A percentile compares a stretch with the other conserved stretches of the same genome.
phyloP scores from a whole-genome alignment of 2,329 filamentous ascomycete genomes.

The Fusarium proliferatum region DNA sequence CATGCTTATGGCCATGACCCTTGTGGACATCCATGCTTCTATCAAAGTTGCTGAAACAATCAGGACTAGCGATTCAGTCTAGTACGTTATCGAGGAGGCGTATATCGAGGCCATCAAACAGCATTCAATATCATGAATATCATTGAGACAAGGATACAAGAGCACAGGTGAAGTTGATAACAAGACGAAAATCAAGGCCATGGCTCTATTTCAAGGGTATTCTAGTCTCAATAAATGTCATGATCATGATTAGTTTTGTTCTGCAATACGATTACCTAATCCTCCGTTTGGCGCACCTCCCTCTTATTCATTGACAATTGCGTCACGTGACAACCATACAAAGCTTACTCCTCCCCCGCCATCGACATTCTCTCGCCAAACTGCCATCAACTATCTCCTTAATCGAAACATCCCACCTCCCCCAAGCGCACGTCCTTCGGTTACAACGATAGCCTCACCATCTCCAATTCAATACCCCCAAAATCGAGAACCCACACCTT shows the following conservation, averaged over 20 bases:
- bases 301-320: background rate
- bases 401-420: conserved; percentile 52
- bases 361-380: conserved; percentile 45
- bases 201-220: background rate
- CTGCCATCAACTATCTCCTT: conserved; percentile 45
- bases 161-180: background rate
- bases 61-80: conserved; percentile 26
- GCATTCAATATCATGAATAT: background rate
- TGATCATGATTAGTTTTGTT: background rate
- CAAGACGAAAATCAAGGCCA: background rate
- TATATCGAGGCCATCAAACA: conserved; percentile 21
- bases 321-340: conserved; percentile 31
- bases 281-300: conserved; percentile 2
- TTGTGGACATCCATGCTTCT: conserved; percentile 32
- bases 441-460: conserved; percentile 54
- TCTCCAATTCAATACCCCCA: conserved; percentile 42
- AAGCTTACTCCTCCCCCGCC: conserved; percentile 44
- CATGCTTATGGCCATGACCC: conserved; percentile 24
- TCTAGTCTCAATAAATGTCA: background rate
- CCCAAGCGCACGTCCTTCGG: conserved; percentile 48
- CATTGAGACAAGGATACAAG: background rate
- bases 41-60: conserved; percentile 28
- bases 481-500: conserved; percentile 47
- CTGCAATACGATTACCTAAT: conserved; percentile 2
- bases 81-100: conserved; percentile 36